A percentile compares a stretch with the other conserved stretches of the same genome.
Conservation (phyloP, 495 filamentous ascomycete genomes). For the Tetracladium marchalianum region DNA sequence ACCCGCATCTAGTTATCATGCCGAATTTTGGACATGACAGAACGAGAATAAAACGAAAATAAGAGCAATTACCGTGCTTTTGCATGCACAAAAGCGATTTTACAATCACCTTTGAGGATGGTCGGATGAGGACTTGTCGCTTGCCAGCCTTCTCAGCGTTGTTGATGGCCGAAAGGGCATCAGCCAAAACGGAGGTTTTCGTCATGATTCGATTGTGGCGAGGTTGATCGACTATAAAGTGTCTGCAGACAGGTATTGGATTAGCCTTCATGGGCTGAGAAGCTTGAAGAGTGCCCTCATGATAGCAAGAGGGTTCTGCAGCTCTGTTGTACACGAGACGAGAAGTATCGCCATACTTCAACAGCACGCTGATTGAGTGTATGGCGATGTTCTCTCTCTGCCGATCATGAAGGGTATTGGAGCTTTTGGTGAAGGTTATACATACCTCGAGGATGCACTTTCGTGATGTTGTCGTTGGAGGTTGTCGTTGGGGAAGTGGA, state of each 20-base stretch:
- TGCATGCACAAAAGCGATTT: constrained; percentile 99
- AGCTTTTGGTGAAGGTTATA: constrained; percentile 6
- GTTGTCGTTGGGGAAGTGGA: neutral
- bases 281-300: constrained; percentile 92
- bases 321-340: constrained; percentile 66
- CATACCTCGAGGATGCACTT: constrained; percentile 18
- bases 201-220: constrained; percentile 61
- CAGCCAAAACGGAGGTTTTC: constrained; percentile 97
- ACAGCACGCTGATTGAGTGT: constrained; percentile 19
- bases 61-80: constrained; percentile 76
- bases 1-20: constrained; percentile 99
- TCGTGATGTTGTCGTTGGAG: neutral
- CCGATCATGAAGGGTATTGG: constrained; percentile 22
- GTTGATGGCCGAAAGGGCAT: constrained; percentile 99
- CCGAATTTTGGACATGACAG: constrained; percentile 41
- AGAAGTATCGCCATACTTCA: constrained; percentile 55
- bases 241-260: constrained; percentile 45
- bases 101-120: constrained; percentile 97
- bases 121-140: constrained; percentile 94
- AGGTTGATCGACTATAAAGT: constrained; percentile 68
- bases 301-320: constrained; percentile 74
- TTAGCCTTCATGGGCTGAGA: constrained; percentile 82
- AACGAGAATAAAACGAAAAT: constrained; percentile 9
- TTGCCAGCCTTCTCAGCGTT: constrained; percentile 99
- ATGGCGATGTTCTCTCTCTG: constrained; percentile 22